phyloP scores from a whole-genome alignment of 2,329 filamentous ascomycete genomes.

The Aurifilum marmelostoma region DNA sequence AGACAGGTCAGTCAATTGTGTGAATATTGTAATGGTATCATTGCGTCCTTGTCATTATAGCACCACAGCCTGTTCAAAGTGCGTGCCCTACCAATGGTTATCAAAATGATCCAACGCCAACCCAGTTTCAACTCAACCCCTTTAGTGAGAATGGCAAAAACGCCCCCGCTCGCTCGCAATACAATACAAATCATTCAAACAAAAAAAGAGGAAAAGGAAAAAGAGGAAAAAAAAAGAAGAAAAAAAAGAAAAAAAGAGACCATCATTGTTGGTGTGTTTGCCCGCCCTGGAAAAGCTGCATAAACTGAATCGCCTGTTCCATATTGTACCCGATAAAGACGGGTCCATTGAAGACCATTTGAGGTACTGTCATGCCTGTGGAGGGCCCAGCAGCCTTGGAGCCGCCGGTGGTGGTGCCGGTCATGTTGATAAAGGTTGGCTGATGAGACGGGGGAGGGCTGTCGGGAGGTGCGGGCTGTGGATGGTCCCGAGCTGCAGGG shows the following conservation, averaged over 20 bases:
- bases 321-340: conserved; percentile 92
- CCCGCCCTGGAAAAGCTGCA: conserved; percentile 61
- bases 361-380: conserved; percentile 47
- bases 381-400: conserved; percentile 33
- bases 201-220: neutral
- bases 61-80: neutral
- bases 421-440: conserved; percentile 58
- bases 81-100: neutral
- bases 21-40: neutral
- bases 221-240: too few species aligned
- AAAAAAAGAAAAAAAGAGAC: conserved; percentile 8
- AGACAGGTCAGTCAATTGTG: neutral
- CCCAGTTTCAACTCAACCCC: neutral
- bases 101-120: conserved; percentile 7
- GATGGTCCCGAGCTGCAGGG: conserved; percentile 31
- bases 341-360: conserved; percentile 88
- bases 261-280: conserved; percentile 30
- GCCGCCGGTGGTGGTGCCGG: conserved; percentile 31
- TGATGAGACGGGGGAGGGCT: conserved; percentile 40
- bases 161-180: conserved; percentile 25
- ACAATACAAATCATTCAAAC: neutral
- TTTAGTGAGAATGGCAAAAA: neutral
- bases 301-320: conserved; percentile 77
- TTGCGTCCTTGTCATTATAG: neutral
- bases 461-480: conserved; percentile 32